Evolutionary conservation across 768 basidiomycete species (phyloP), one percentile per base, ranked within the genome.

Genomic region (Psilocybe sp.): DNA sequence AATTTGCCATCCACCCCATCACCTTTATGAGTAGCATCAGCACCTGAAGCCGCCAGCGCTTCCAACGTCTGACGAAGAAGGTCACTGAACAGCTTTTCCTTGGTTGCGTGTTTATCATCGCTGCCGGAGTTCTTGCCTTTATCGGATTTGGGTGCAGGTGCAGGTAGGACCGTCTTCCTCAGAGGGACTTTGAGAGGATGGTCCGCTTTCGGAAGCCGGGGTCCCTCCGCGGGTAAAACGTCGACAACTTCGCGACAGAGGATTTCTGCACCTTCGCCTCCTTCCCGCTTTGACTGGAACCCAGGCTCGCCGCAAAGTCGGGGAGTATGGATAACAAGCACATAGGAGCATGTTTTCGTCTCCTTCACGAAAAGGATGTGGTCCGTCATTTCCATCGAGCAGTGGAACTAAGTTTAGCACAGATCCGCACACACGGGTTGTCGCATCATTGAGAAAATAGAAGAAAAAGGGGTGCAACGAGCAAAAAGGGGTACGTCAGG

Each of bases 381-480:
- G 71, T 98, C 94, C 37, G 89, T 82, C 75, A 89, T 92, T 46
- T 89, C 88, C 90, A 92, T 92, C 54, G 92, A 92, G 68, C 94
- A 98, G 69, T 98, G 94, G 65, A 93, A 95, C 90, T 95, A 64
- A 59, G 51, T 57, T 56, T 59, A 60, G 57, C 51, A 51, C 37
- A 46, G 50, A 42, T 50, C 43, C 52, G 36, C 49, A 49, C 56
- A 56, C 52, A 59, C 46, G 50, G 45, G 54, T 37, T 50, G 49
- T 44, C 47, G 40, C 37, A 34, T 40, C 13, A 40, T 41, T 11
- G 32, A 35, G 35, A 18, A 50, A 50, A 50, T 23, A 19, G 44
- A 45, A 28, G 28, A 54, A 46, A 51, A 20, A 55, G 52, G 55
- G 49, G 50, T 51, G 46, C 47, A 49, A 55, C 52, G 52, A 49